Evolutionary conservation across 306 rosid genomes (phyloP).

Genomic region (Morella rubra): DNA sequence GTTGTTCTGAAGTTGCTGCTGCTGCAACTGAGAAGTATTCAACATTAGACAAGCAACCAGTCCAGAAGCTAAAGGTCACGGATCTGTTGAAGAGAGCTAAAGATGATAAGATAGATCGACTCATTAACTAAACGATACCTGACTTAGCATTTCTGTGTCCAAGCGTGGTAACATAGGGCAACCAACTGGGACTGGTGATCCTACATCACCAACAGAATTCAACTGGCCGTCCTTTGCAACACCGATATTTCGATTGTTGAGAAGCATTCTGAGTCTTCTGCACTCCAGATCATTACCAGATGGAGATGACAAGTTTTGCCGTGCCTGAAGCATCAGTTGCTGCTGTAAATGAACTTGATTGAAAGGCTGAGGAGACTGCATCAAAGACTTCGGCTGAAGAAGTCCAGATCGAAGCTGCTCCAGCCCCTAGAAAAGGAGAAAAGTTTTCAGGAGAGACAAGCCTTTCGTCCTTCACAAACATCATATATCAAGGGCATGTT

Average conservation of each 20-base stretch:
- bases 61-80: slow-evolving; percentile 5
- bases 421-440: slow-evolving; percentile 48
- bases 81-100: slow-evolving; percentile 6
- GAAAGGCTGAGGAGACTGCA: slow-evolving; percentile 51
- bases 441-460: slow-evolving; percentile 18
- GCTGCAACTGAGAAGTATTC: slow-evolving; percentile 30
- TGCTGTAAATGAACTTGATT: slow-evolving; percentile 52
- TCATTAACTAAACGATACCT: slow-evolving; percentile 43
- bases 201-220: slow-evolving; percentile 37
- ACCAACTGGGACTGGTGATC: slow-evolving; percentile 50
- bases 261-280: slow-evolving; percentile 38
- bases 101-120: slow-evolving; percentile 17
- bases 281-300: slow-evolving; percentile 45
- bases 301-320: slow-evolving; percentile 47
- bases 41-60: slow-evolving; percentile 19
- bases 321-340: slow-evolving; percentile 53
- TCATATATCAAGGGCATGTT: neutral
- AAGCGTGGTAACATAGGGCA: slow-evolving; percentile 43
- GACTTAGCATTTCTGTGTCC: slow-evolving; percentile 43
- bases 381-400: slow-evolving; percentile 47
- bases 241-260: slow-evolving; percentile 41
- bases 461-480: neutral
- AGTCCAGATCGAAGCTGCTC: slow-evolving; percentile 52
- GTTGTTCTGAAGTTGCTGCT: slow-evolving; percentile 44
- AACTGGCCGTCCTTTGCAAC: slow-evolving; percentile 48